Base-by-base conservation (phyloP, 495 filamentous ascomycete genomes). In the Chaetomium cochliodes region DNA sequence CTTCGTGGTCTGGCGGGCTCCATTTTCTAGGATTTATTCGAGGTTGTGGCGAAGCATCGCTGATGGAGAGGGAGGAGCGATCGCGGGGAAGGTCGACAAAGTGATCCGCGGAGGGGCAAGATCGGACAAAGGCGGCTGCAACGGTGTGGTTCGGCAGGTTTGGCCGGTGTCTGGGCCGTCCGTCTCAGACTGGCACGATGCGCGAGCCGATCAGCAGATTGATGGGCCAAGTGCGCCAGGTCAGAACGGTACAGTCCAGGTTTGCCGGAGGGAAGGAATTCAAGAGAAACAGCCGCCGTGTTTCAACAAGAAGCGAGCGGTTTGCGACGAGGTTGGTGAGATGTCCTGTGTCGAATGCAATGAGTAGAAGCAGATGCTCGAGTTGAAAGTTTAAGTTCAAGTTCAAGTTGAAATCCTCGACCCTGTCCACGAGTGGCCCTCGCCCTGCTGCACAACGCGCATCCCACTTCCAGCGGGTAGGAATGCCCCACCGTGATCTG, bases 1-100 rank as follows among this genome's bases (percentile, higher is more conserved):
- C 69, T 69, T n/a, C 58, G 62, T 44, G 71, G 65, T 53, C 60
- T 71, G n/a, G 74, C 55, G 62, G 50, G 61, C 39, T 73, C 71
- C 74, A 77, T 75, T 26, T 51, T 69, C 46, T 25, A 37, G 26
- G 46, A 64, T 63, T 13, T 60, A 18, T 37, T 44, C 56, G 4
- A 7, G 20, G 41, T 37, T 37, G 33, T 65, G 33, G 59, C 55
- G 53, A 56, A 65, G 65, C 72, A 71, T 73, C 25, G 63, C 60
- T 59, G 46, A 47, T 37, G 12, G 47, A 44, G 46, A 16, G 5
- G 20, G 20, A 28, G 61, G 23, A 42, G 58, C 16, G 20, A 65
- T 20, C 61, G 60, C 61, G 46, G 52, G 55, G 59, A 20, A 46
- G 33, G 54, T 13, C 7, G 18, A 20, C 60, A 54, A 53, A 53